These are phyloP conservation scores for Plasmodium reichenowi DNA, from an alignment of 169 alveolate species.

Conservation along the genomic window DNA sequence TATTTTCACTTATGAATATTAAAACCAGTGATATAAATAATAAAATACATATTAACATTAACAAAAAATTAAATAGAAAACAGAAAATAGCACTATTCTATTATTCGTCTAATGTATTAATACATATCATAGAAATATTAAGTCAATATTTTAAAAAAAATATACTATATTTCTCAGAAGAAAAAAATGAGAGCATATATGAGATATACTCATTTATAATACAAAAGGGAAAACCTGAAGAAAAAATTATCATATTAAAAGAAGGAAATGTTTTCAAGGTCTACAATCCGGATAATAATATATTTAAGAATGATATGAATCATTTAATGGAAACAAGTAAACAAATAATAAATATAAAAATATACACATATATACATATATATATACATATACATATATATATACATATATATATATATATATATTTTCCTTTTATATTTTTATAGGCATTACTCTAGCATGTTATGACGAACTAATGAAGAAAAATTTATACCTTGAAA, in stretches of 20 bases:
- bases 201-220: constrained; percentile 35
- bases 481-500: constrained; percentile 25
- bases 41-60: constrained; percentile 14
- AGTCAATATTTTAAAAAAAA: constrained; percentile 55
- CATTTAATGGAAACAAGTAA: constrained; percentile 31
- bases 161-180: constrained; percentile 35
- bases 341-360: neutral
- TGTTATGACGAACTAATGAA: constrained; percentile 39
- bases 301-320: constrained; percentile 23
- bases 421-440: neutral
- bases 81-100: constrained; percentile 52
- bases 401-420: neutral
- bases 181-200: constrained; percentile 16
- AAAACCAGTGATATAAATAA: constrained; percentile 22
- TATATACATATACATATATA: neutral
- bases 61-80: constrained; percentile 27
- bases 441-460: constrained; percentile 22
- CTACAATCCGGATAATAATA: constrained; percentile 3
- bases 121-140: constrained; percentile 49
- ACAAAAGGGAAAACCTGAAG: neutral
- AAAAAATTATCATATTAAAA: constrained; percentile 27
- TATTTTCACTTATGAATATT: constrained; percentile 40
- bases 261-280: constrained; percentile 29
- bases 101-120: constrained; percentile 48
- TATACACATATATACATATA: neutral